Base-by-base conservation (phyloP, 2,329 filamentous ascomycete genomes). In the Teratosphaeria destructans region DNA sequence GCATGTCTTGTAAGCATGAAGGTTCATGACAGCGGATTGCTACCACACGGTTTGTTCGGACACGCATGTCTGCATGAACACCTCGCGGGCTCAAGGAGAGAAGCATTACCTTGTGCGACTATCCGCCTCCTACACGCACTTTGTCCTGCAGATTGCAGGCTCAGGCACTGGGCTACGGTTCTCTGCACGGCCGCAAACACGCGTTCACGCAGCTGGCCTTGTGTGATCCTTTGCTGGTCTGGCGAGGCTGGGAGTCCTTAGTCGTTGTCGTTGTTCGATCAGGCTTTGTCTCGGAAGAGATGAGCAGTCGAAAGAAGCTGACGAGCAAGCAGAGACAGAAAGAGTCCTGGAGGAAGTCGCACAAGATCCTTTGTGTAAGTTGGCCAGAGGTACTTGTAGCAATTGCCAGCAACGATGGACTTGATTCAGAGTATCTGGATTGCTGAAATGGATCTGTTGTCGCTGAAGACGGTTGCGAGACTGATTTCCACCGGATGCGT, bases 1-100 rank as follows among this genome's bases (percentile, higher is more conserved):
- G 70, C 67, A 67, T 67, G 67, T 71, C 66, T 70, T 69, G 68
- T 71, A 67, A 71, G 70, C 64, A 67, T 63, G 63, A 52, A 61
- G 52, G 60, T 57, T 56, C 64, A 67, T 67, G 63, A 66, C 64
- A 59, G 59, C 61, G 58, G 61, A 61, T 65, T 64, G 63, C 54
- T 47, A 52, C 60, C 61, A 55, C 52, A 60, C 64, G 64, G 67
- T 67, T 70, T 71, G 68, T 67, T 64, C 63, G 60, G 67, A 35
- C 66, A 64, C 62, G 64, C 65, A 56, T 61, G 54, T 59, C 55
- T 67, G 67, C 67, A 70, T 66, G 64, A 60, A 63, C 60, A 54
- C 43, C 54, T 59, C 54, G 60, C 60, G 59, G 54, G 59, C 34
- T 58, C 55, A 58, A 39, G 55, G 58, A 62, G 39, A 60, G 57